phyloP scores from a whole-genome alignment of 768 basidiomycete species.

The Steccherinum ochraceum region DNA sequence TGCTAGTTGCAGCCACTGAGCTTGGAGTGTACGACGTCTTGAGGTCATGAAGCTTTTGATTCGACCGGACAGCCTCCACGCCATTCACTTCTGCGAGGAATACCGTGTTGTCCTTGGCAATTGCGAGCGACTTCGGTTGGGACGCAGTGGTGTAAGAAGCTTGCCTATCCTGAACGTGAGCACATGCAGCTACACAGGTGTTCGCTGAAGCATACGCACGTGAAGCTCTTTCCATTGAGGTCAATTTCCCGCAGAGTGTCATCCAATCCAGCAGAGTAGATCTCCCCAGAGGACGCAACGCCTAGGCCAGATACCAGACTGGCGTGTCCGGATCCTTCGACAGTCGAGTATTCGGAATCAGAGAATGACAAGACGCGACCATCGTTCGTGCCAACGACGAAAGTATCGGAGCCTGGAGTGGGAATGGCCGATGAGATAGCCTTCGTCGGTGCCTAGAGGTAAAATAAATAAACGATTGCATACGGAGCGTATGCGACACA shows the following conservation, averaged over 20 bases:
- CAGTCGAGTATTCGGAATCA: slow-evolving; percentile 34
- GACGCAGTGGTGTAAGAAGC: slow-evolving; percentile 45
- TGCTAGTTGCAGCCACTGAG: slow-evolving; percentile 46
- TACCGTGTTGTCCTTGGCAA: slow-evolving; percentile 51
- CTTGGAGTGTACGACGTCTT: slow-evolving; percentile 47
- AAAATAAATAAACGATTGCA: neutral
- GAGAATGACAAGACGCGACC: slow-evolving; percentile 69
- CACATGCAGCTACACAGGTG: neutral
- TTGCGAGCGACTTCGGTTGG: slow-evolving; percentile 66
- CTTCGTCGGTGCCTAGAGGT: slow-evolving; percentile 68
- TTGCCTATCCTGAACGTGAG: slow-evolving; percentile 29
- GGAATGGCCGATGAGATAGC: slow-evolving; percentile 61
- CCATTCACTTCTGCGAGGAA: slow-evolving; percentile 54
- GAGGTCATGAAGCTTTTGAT: slow-evolving; percentile 59
- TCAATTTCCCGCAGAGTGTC: slow-evolving; percentile 70
- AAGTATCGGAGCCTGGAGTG: slow-evolving; percentile 45
- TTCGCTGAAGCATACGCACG: slow-evolving; percentile 30
- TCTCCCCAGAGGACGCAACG: slow-evolving; percentile 37
- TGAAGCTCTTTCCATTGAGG: slow-evolving; percentile 34
- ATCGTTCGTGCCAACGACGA: slow-evolving; percentile 76
- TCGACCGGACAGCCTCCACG: slow-evolving; percentile 63
- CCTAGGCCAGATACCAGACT: slow-evolving; percentile 64
- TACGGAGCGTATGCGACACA: slow-evolving; percentile 1
- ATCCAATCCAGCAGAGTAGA: slow-evolving; percentile 76
- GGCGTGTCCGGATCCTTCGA: slow-evolving; percentile 65